Base-by-base conservation (phyloP, 441 rosid genomes). In the Isatis lusitanica region DNA sequence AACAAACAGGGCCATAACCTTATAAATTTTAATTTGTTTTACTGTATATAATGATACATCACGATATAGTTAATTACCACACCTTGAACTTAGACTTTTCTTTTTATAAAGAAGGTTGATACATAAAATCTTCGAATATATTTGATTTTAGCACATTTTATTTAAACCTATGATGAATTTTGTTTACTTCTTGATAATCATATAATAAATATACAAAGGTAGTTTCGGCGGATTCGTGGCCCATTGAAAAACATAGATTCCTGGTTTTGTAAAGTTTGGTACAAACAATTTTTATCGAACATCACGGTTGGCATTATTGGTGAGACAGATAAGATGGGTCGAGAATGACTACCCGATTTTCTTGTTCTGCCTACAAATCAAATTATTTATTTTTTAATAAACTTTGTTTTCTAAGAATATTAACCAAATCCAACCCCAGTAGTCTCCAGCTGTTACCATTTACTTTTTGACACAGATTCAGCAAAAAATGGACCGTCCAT, bases 161-260 rank as follows among this genome's bases (percentile, higher is more conserved):
- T 5, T 21, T 21, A 21, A 33, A 55, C 9, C 4, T 35, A n/a
- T 57, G 9, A 57, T 9, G 11, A 17, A 24, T 24, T 16, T 33
- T 1, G 42, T 33, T 21, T 57, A 18, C 46, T 59, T 59, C 13
- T 59, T 18, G 30, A 59, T 36, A 4, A 62, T 26, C 47, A 59
- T 10, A 58, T 24, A 38, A 59, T 24, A 63, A 26, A 64, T 40
- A 21, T 64, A 24, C 3, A 74, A 67, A 66, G 24, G 73, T 60
- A 38, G 73, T 67, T 68, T 75, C 15, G 11, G 38, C 60, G 38
- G 18, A 55, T 55, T 55, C 60, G 10, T 68, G 43, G 69, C 70
- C 78, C 78, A 75, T 61, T 43, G 78, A 59, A 68, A 66, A 52
- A 51, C 55, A 61, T 21, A 74, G 73, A 61, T 68, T 61, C 69